Conservation (phyloP, 441 rosid genomes). For the Monsonia emarginata region DNA sequence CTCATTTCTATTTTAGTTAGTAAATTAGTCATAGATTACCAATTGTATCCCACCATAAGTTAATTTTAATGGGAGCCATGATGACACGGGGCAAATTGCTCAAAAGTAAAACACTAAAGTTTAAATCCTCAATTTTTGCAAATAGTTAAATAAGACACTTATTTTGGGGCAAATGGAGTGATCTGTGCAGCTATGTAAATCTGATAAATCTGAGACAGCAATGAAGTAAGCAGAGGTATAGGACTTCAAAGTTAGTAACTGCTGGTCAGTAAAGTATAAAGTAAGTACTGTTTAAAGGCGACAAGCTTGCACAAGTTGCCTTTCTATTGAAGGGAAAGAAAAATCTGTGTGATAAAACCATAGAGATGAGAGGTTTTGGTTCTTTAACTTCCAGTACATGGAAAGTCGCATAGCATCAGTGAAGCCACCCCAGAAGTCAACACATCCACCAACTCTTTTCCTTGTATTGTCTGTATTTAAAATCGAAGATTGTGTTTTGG, state of each 20-base stretch:
- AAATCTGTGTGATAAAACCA: neutral
- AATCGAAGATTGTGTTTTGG: neutral
- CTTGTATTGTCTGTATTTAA: neutral
- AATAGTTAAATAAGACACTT: too few species aligned
- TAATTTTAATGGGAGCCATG: too few species aligned
- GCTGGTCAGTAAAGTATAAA: neutral
- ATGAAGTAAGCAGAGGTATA: neutral
- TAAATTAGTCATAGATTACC: too few species aligned
- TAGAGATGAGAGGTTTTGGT: neutral
- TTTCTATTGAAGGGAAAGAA: neutral
- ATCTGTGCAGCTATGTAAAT: neutral
- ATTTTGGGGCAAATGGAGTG: too few species aligned
- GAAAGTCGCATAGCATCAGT: neutral
- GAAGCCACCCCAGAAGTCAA: neutral
- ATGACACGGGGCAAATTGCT: too few species aligned
- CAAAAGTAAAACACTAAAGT: too few species aligned
- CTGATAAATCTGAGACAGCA: neutral
- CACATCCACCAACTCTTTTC: neutral
- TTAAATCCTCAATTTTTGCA: too few species aligned
- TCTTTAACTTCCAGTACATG: neutral
- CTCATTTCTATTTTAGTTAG: slow-evolving; percentile 6
- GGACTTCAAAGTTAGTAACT: neutral
- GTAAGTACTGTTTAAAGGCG: neutral
- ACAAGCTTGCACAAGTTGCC: neutral
- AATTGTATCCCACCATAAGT: too few species aligned